Conservation (phyloP, 495 filamentous ascomycete species). For the Penicillium canescens region DNA sequence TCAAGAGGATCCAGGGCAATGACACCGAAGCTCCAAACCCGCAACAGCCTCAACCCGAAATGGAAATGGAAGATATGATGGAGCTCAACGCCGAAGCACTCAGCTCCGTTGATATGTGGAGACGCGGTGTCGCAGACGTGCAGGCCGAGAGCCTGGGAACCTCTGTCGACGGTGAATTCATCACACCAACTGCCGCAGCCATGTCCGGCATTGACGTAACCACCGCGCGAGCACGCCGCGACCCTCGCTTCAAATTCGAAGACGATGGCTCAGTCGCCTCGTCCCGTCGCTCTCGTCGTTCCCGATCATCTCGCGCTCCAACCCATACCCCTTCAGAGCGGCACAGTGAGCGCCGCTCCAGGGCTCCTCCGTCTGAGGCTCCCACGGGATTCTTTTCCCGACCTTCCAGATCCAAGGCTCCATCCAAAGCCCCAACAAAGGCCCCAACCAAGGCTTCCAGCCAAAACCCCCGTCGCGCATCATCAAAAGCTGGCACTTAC, state of each 20-base stretch:
- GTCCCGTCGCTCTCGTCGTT: conserved; percentile 42
- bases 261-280: conserved; percentile 39
- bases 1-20: conserved; percentile 71
- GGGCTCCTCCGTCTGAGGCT: conserved; percentile 12
- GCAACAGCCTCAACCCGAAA: conserved; percentile 2
- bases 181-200: conserved; percentile 73
- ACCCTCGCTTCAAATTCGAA: conserved; percentile 42
- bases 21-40: conserved; percentile 3
- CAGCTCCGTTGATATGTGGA: conserved; percentile 76
- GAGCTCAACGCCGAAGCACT: conserved; percentile 56
- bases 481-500: conserved; percentile 24
- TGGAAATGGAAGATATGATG: conserved; percentile 58
- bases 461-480: conserved; percentile 7
- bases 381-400: conserved; percentile 18
- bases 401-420: conserved; percentile 19
- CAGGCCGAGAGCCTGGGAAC: conserved; percentile 61
- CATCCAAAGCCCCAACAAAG: conserved; percentile 19
- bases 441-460: conserved; percentile 8
- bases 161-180: conserved; percentile 81
- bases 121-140: conserved; percentile 76
- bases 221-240: conserved; percentile 33
- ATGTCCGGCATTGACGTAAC: conserved; percentile 53
- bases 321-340: conserved; percentile 14
- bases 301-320: conserved; percentile 21
- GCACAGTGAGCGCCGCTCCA: conserved; percentile 18